Evolutionary conservation across 768 basidiomycete species (phyloP).

Genomic region (Collybia mongolica): DNA sequence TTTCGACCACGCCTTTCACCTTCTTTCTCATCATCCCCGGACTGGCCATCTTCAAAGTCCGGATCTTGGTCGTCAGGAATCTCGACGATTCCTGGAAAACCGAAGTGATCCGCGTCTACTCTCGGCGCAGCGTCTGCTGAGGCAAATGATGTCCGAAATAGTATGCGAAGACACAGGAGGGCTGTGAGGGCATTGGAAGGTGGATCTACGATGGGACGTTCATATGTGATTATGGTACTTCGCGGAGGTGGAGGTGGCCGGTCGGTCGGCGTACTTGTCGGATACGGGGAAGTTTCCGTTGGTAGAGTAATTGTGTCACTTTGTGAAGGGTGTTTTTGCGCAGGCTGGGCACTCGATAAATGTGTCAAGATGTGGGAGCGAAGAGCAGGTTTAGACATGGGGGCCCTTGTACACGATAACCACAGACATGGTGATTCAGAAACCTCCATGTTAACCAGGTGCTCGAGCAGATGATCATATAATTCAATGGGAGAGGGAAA

Average conservation of each 20-base stretch:
- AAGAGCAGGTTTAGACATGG: slow-evolving; percentile 48
- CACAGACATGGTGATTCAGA: slow-evolving; percentile 62
- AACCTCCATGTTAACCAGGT: slow-evolving; percentile 45
- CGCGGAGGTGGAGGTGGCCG: slow-evolving; percentile 75
- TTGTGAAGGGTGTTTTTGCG: slow-evolving; percentile 64
- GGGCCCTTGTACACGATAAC: slow-evolving; percentile 58
- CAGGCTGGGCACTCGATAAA: slow-evolving; percentile 57
- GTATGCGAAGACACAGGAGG: slow-evolving; percentile 76
- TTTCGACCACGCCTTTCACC: slow-evolving; percentile 70
- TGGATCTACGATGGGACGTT: slow-evolving; percentile 59
- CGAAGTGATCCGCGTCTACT: slow-evolving; percentile 83
- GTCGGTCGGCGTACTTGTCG: slow-evolving; percentile 59
- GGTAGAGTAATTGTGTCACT: slow-evolving; percentile 75
- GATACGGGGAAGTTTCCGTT: slow-evolving; percentile 49
- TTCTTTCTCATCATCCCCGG: slow-evolving; percentile 56
- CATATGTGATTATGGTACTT: slow-evolving; percentile 56
- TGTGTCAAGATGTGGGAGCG: slow-evolving; percentile 78
- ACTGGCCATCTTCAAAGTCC: slow-evolving; percentile 44
- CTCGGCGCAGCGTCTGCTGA: slow-evolving; percentile 66
- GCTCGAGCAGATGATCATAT: slow-evolving; percentile 70
- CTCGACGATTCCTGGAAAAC: slow-evolving; percentile 82
- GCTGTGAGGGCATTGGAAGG: slow-evolving; percentile 78
- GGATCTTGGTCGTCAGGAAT: slow-evolving; percentile 69
- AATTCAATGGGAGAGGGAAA: slow-evolving; percentile 59
- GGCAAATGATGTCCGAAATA: slow-evolving; percentile 80